Conservation (phyloP, 805 yeast genomes). For the Pichia nakasei region DNA sequence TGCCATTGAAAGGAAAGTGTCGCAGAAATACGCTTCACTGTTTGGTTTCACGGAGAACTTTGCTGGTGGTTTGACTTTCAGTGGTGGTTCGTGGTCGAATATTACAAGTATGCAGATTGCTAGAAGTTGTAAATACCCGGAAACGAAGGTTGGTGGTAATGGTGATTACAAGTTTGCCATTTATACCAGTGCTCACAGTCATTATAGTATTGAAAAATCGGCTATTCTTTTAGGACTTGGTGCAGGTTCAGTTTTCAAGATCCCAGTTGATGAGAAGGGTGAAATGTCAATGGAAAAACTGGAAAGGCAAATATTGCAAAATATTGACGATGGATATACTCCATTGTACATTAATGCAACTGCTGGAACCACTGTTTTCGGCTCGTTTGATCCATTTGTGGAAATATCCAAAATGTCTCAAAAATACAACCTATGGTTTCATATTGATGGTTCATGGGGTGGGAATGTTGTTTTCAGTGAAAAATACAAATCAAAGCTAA, state of each 20-base stretch:
- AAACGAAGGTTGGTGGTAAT: slow-evolving; percentile 58
- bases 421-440: slow-evolving; percentile 59
- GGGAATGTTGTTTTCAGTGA: slow-evolving; percentile 69
- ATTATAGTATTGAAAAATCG: slow-evolving; percentile 74
- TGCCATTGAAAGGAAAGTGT: slow-evolving; percentile 61
- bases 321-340: slow-evolving; percentile 45
- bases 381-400: slow-evolving; percentile 65
- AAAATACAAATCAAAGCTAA: slow-evolving; percentile 35
- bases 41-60: slow-evolving; percentile 47
- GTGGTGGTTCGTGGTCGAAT: slow-evolving; percentile 86
- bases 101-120: slow-evolving; percentile 74
- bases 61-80: slow-evolving; percentile 77
- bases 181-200: slow-evolving; percentile 64
- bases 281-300: slow-evolving; percentile 43
- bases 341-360: slow-evolving; percentile 76
- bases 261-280: slow-evolving; percentile 49
- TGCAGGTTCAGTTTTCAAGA: slow-evolving; percentile 49
- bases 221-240: slow-evolving; percentile 75
- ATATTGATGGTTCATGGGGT: slow-evolving; percentile 89
- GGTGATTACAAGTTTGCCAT: slow-evolving; percentile 49
- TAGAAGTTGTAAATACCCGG: slow-evolving; percentile 55
- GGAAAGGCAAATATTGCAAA: slow-evolving; percentile 33
- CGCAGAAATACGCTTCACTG: slow-evolving; percentile 56
- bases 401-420: slow-evolving; percentile 47
- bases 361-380: slow-evolving; percentile 85